These are phyloP conservation scores for Paraphaeosphaeria sporulosa DNA, from an alignment of 2,329 filamentous ascomycete species.

Conservation along the genomic window DNA sequence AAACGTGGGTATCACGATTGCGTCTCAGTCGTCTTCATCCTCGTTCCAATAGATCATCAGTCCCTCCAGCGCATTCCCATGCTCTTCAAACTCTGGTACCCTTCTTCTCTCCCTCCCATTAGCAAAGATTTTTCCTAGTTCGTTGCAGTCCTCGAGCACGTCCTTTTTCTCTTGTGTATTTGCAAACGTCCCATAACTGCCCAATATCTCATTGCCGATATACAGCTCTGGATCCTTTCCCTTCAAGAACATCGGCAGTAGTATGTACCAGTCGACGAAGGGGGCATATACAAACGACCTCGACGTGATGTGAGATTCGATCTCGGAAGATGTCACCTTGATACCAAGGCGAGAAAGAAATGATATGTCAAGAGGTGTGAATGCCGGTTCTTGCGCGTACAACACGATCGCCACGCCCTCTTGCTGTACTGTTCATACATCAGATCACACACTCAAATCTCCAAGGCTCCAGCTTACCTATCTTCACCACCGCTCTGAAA, in stretches of 20 bases:
- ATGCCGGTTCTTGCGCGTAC: conserved; percentile 47
- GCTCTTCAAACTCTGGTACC: conserved; percentile 39
- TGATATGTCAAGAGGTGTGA: conserved; percentile 39
- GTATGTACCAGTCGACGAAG: conserved; percentile 47
- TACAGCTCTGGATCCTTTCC: conserved; percentile 41
- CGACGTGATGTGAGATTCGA: conserved; percentile 31
- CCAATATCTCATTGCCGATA: conserved; percentile 47
- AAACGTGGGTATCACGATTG: neutral
- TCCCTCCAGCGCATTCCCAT: conserved; percentile 42
- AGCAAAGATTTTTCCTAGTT: conserved; percentile 36
- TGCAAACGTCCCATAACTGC: conserved; percentile 37
- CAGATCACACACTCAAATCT: neutral
- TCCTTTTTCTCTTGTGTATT: conserved; percentile 32
- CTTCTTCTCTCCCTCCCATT: conserved; percentile 22
- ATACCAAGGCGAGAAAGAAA: conserved; percentile 38
- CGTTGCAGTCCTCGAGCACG: conserved; percentile 38
- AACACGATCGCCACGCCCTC: conserved; percentile 19
- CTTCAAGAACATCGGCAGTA: conserved; percentile 41
- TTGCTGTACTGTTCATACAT: conserved; percentile 14
- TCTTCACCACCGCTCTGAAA: conserved; percentile 36
- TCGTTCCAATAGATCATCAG: conserved; percentile 40
- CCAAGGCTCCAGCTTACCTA: conserved; percentile 15
- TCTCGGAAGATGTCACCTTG: conserved; percentile 18
- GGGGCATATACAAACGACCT: conserved; percentile 44
- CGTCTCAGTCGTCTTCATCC: conserved; percentile 15